Conservation (phyloP, 176 grass and related monocot genomes). For the Oryza meridionalis region DNA sequence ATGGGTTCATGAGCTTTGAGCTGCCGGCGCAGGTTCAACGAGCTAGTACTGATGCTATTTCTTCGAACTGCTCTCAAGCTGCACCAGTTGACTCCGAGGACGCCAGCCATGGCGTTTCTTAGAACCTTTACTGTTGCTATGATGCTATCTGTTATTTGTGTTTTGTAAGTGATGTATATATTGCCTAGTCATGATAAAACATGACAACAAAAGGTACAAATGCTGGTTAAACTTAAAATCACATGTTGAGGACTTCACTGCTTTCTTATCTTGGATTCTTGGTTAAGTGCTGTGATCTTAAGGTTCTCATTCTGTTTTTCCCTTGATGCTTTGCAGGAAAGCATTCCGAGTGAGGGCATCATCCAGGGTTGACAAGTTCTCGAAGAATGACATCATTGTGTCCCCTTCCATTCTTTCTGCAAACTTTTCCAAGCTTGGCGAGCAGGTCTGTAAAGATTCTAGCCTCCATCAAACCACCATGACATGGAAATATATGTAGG, state of each 20-base stretch:
- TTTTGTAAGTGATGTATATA: background rate
- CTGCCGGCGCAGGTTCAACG: background rate
- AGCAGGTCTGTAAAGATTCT: conserved; percentile 62
- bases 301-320: background rate
- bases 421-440: conserved; percentile 90
- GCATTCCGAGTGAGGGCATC: conserved; percentile 70
- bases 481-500: conserved; percentile 6
- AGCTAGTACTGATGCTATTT: background rate
- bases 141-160: background rate
- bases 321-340: conserved; percentile 44
- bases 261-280: background rate
- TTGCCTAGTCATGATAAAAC: background rate
- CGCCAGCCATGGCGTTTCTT: background rate
- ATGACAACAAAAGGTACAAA: background rate
- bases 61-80: background rate
- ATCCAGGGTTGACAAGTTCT: conserved; percentile 83
- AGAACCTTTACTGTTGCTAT: background rate
- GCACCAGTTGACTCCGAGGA: background rate
- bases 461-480: background rate
- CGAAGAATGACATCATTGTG: conserved; percentile 95
- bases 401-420: conserved; percentile 98
- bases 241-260: background rate
- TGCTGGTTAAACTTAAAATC: background rate
- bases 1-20: background rate
- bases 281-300: background rate